These are phyloP conservation scores for Suillus ampliporus DNA, from an alignment of 768 basidiomycete genomes.

Conservation along the genomic window DNA sequence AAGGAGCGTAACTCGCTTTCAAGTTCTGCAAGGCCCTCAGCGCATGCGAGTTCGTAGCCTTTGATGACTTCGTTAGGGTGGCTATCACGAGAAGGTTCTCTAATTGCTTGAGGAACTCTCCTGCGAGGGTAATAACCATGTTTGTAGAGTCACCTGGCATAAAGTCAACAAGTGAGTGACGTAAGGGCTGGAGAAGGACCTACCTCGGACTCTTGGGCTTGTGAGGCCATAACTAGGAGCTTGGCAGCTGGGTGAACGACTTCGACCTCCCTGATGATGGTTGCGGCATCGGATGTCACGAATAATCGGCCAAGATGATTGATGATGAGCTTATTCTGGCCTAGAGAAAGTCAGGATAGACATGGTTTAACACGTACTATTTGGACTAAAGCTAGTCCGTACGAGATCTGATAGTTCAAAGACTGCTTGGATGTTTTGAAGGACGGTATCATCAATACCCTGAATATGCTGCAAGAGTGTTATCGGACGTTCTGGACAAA, in stretches of 20 bases:
- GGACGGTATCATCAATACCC: constrained; percentile 96
- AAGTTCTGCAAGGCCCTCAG: constrained; percentile 84
- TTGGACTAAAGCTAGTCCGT: constrained; percentile 94
- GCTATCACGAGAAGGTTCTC: constrained; percentile 93
- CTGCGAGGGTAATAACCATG: constrained; percentile 91
- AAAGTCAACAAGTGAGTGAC: constrained; percentile 9
- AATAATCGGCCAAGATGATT: constrained; percentile 96
- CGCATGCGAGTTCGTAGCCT: constrained; percentile 91
- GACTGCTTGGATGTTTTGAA: constrained; percentile 97
- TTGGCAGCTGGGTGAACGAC: constrained; percentile 99
- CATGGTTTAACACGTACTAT: constrained; percentile 61
- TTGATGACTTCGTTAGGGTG: constrained; percentile 96
- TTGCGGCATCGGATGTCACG: constrained; percentile 98
- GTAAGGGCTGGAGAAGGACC: constrained; percentile 27
- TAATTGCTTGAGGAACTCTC: constrained; percentile 92
- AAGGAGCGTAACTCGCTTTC: constrained; percentile 71
- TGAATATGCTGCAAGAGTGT: constrained; percentile 62
- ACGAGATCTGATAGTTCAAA: constrained; percentile 93
- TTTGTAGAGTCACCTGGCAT: constrained; percentile 91
- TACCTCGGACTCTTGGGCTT: constrained; percentile 95
- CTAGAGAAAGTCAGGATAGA: constrained; percentile 43
- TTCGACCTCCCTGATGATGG: constrained; percentile 97
- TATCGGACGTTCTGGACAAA: constrained; percentile 12
- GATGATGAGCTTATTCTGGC: constrained; percentile 96
- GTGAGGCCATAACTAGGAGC: constrained; percentile 97